Evolutionary conservation across 352 stramenopile genomes (phyloP), one percentile per base, ranked within the genome.

Genomic region (Phytophthora parvispora): DNA sequence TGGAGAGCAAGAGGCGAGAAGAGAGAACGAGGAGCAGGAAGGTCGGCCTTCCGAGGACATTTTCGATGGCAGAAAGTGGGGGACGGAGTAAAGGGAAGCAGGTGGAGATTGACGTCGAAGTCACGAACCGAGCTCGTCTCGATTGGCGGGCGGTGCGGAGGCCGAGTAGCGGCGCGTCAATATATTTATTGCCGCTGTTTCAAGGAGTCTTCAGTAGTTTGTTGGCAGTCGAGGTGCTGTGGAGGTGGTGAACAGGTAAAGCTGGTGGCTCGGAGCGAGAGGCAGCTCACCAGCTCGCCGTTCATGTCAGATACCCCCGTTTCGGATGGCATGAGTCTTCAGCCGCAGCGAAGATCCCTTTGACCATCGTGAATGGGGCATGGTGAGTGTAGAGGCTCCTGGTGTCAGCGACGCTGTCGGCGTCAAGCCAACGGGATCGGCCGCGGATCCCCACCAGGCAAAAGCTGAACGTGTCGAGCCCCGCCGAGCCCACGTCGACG

Each of bases 111-210:
- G 62, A 29, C 54, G 59, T 67, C 48, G 53, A 55, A 55, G 55
- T 67, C 68, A 60, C 49, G n/a, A 56, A 49, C 34, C 36, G 29
- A 40, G 49, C 60, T 62, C 45, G 48, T 73, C 51, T 53, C 51
- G 42, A 29, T 47, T 59, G 58, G 27, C 36, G 64, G 31, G 53
- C 25, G 16, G 25, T 20, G 48, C 52, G 63, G 52, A 59, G 53
- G 48, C 62, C 24, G 57, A 68, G 51, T 66, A 72, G 66, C 50
- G 63, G 54, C 57, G 68, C 67, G 57, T 76, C 72, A 75, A 77
- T 77, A 80, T 80, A 80, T 77, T 77, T 80, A 80, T 80, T 77
- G 72, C 68, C 68, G 68, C 72, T 71, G 40, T 61, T 64, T 65
- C 28, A 20, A 60, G n/a, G 47, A 56, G 27, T 59, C 59, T 53